Conservation (phyloP, 352 stramenopile genomes). For the Pythium biforme region DNA sequence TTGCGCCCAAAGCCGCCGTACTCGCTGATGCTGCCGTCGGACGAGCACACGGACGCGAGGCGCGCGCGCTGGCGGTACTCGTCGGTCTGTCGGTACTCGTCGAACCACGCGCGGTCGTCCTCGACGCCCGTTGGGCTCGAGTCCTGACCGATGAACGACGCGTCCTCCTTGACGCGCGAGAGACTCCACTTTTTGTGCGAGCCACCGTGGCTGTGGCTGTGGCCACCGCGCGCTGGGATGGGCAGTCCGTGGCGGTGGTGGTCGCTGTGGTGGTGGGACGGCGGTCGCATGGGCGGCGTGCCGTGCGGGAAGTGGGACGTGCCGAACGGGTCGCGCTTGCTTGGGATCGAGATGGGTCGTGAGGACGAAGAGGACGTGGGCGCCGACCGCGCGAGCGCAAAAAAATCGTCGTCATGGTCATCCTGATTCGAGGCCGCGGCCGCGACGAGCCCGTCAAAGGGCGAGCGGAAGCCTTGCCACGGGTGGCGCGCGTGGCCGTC, state of each 20-base stretch:
- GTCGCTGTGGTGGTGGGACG: slow-evolving; percentile 6
- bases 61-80: slow-evolving; percentile 74
- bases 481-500: slow-evolving; percentile 13
- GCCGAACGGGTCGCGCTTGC: slow-evolving; percentile 15
- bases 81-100: slow-evolving; percentile 50
- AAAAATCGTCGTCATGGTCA: slow-evolving; percentile 38
- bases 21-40: slow-evolving; percentile 58
- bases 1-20: slow-evolving; percentile 69
- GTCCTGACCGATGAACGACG: slow-evolving; percentile 52
- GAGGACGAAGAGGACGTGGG: slow-evolving; percentile 35
- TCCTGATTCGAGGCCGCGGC: slow-evolving; percentile 51
- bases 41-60: slow-evolving; percentile 73
- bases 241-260: slow-evolving; percentile 24
- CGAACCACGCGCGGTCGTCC: slow-evolving; percentile 54
- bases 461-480: slow-evolving; percentile 54
- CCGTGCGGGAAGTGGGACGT: slow-evolving; percentile 3
- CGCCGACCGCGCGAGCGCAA: slow-evolving; percentile 15
- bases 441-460: slow-evolving; percentile 69
- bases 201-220: slow-evolving; percentile 16
- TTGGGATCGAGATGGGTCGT: slow-evolving; percentile 64
- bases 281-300: background rate
- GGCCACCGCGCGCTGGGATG: slow-evolving; percentile 25
- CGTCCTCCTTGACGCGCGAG: slow-evolving; percentile 62
- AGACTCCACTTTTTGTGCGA: slow-evolving; percentile 48
- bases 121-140: slow-evolving; percentile 74